Base-by-base conservation (phyloP, 1,284 basidiomycete genomes). In the Sporisorium scitamineum region DNA sequence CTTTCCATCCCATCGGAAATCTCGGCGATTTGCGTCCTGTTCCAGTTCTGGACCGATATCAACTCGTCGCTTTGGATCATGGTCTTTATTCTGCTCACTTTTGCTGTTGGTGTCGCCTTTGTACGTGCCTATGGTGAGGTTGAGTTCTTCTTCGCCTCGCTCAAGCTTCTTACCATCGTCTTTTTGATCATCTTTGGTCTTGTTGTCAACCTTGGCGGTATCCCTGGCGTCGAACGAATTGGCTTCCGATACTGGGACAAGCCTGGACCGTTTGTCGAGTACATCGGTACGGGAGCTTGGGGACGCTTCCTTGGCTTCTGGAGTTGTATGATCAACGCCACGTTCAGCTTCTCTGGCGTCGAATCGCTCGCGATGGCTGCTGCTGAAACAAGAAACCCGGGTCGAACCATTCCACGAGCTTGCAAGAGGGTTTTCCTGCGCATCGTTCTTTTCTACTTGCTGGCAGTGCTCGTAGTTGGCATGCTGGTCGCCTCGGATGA, bases 311-410 rank as follows among this genome's bases (percentile, higher is more conserved):
- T 86, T 2, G 86, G 80, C 10, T 84, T 82, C 55, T 81, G 77
- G 60, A 54, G 55, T 27, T 73, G 83, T 1, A 76, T 85, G 45
- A 77, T 79, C 37, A 77, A 84, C 29, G 93, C 93, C 13, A 92
- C 92, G 3, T 95, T 94, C 88, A 92, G 91, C 18, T 94, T 91
- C 87, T 92, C 44, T 90, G 90, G 45, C 47, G 93, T 93, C n/a
- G 94, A 95, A 85, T 91, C 58, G 14, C 47, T 79, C 18, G 74
- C 77, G 7, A 69, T 77, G 64, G 77, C 78, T 7, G 80, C 78
- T 13, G 76, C 78, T 3, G 80, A 81, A 50, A 79, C 78, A 0
- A 53, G 55, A 31, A 79, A 80, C 34, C 80, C 80, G 2, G 39
- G 71, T 14, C 66, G 54, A 20, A 59, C 76, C 1, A 70, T 81